Conservation (phyloP, 169 alveolate genomes). For the Eimeria zaria region DNA sequence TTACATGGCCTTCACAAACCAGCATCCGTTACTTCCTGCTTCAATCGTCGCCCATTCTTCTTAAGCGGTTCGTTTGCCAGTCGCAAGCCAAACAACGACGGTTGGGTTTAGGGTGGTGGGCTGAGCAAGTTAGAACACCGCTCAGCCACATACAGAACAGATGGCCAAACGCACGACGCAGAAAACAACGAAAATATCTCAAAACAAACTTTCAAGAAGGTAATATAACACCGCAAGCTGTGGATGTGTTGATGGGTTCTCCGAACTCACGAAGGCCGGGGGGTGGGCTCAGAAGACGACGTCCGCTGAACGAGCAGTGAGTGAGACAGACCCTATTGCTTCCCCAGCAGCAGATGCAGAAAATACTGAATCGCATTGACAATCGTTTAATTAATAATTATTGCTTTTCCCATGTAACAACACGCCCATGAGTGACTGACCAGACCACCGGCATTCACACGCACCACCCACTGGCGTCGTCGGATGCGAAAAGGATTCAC, state of each 20-base stretch:
- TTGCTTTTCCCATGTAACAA: background rate
- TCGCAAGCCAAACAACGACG: background rate
- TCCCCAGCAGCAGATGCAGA: background rate
- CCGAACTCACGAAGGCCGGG: background rate
- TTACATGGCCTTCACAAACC: background rate
- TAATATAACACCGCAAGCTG: background rate
- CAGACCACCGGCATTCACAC: conserved; percentile 16
- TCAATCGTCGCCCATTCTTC: background rate
- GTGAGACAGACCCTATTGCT: background rate
- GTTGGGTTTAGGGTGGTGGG: background rate
- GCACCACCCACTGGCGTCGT: background rate
- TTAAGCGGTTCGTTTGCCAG: background rate
- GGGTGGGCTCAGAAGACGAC: background rate
- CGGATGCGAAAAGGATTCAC: background rate
- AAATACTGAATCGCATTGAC: background rate
- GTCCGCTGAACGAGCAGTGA: background rate
- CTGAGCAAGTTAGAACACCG: background rate
- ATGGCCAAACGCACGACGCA: background rate
- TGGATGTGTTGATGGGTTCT: background rate
- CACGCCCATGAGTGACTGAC: background rate
- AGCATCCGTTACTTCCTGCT: background rate
- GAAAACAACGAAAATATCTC: background rate
- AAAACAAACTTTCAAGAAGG: background rate
- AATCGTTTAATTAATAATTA: background rate
- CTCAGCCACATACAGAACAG: background rate